Evolutionary conservation across 805 yeast genomes (phyloP).

Genomic region (Saccharomyces jurei): DNA sequence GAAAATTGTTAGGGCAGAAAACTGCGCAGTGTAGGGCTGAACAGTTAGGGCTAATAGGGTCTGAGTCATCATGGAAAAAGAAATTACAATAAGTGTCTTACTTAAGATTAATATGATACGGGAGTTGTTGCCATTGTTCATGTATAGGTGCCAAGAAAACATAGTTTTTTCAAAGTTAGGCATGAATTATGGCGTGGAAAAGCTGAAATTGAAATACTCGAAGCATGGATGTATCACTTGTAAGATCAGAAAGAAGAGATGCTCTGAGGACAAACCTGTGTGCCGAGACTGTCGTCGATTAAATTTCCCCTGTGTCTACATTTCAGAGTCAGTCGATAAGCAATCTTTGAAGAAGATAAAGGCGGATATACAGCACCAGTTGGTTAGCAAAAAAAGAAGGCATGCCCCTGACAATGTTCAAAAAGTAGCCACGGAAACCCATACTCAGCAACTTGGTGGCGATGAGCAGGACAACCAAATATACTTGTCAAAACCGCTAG

Average conservation of each 20-base stretch:
- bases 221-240: slow-evolving; percentile 63
- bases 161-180: neutral
- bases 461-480: slow-evolving; percentile 2
- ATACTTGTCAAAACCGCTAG: slow-evolving; percentile 15
- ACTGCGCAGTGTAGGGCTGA: neutral
- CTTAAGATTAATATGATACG: neutral
- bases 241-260: slow-evolving; percentile 61
- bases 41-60: neutral
- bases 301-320: slow-evolving; percentile 63
- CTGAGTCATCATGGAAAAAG: neutral
- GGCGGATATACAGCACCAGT: slow-evolving; percentile 15
- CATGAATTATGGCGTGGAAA: neutral
- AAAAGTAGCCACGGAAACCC: neutral
- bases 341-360: slow-evolving; percentile 22
- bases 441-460: neutral
- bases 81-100: neutral
- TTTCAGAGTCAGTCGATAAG: slow-evolving; percentile 36
- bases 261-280: slow-evolving; percentile 62
- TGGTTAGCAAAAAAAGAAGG: slow-evolving; percentile 4
- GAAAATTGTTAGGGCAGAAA: neutral
- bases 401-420: neutral
- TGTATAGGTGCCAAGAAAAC: neutral
- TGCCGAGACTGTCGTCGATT: slow-evolving; percentile 63
- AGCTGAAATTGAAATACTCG: slow-evolving; percentile 26
- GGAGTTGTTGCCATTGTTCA: neutral